Percentiles rank a stretch among this genome's conserved stretches.
These are phyloP conservation scores for Scedosporium aurantiacum DNA, from an alignment of 2,329 filamentous ascomycete species.

Conservation along the genomic window DNA sequence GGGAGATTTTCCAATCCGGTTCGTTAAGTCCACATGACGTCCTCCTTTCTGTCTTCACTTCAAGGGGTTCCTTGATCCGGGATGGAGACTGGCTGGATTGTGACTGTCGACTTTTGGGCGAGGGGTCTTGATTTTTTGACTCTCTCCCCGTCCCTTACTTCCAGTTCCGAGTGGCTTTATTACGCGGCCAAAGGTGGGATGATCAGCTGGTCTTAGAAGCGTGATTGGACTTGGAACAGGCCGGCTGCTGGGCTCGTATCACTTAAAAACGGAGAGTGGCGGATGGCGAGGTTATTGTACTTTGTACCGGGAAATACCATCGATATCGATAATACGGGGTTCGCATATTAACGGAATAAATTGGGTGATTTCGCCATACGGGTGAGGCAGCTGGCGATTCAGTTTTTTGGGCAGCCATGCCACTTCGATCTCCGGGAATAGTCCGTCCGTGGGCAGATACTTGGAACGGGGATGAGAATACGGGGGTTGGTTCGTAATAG, in stretches of 20 bases:
- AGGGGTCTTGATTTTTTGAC: too few relatives aligned
- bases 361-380: neutral
- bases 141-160: neutral
- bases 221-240: neutral
- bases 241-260: neutral
- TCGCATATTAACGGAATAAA: constrained; percentile 2
- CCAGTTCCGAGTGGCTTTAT: neutral
- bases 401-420: neutral
- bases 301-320: neutral
- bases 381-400: neutral
- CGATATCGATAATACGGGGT: neutral
- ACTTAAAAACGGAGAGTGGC: neutral
- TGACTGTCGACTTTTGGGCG: too few relatives aligned
- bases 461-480: neutral
- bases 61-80: neutral
- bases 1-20: too few relatives aligned
- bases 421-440: neutral
- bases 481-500: neutral
- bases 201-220: neutral
- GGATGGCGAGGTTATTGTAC: neutral
- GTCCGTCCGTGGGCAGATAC: neutral
- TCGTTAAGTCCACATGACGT: too few relatives aligned
- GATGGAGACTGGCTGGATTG: too few relatives aligned
- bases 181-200: neutral
- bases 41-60: too few relatives aligned